A percentile compares a stretch with the other conserved stretches of the same genome.
Conservation (phyloP, 257 asterid genomes). For the Cynanchum wilfordii region DNA sequence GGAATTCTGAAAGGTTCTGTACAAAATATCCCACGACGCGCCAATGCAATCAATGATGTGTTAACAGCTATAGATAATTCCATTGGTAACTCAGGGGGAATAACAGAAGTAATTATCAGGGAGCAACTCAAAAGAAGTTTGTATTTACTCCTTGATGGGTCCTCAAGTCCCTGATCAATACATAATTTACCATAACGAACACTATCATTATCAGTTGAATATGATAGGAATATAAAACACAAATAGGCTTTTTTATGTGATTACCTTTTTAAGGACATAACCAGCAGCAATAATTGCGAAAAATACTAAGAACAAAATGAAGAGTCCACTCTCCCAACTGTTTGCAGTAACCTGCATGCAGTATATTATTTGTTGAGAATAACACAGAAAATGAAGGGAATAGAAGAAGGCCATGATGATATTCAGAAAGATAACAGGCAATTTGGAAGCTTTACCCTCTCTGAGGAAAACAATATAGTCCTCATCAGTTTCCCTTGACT, state of each 20-base stretch:
- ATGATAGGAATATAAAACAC: constrained; percentile 1
- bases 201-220: constrained; percentile 5
- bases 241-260: neutral
- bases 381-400: constrained; percentile 5
- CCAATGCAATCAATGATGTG: constrained; percentile 95
- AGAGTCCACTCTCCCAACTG: constrained; percentile 99
- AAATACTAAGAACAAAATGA: constrained; percentile 83
- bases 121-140: constrained; percentile 94
- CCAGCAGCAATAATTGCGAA: constrained; percentile 98
- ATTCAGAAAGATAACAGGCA: constrained; percentile 21
- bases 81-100: constrained; percentile 99
- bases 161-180: constrained; percentile 86
- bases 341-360: constrained; percentile 84
- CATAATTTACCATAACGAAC: constrained; percentile 14
- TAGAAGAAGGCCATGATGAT: neutral
- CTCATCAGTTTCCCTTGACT: constrained; percentile 99
- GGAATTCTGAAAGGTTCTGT: constrained; percentile 98
- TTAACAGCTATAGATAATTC: constrained; percentile 98
- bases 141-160: constrained; percentile 97
- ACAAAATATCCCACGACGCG: constrained; percentile 89
- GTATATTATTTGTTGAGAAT: constrained; percentile 11
- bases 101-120: constrained; percentile 90
- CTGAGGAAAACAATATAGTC: constrained; percentile 94
- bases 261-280: constrained; percentile 92
- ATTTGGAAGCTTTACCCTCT: constrained; percentile 58